A percentile compares a stretch with the other conserved stretches of the same genome.
phyloP scores from a whole-genome alignment of 306 rosid species.

The Citrullus colocynthis region DNA sequence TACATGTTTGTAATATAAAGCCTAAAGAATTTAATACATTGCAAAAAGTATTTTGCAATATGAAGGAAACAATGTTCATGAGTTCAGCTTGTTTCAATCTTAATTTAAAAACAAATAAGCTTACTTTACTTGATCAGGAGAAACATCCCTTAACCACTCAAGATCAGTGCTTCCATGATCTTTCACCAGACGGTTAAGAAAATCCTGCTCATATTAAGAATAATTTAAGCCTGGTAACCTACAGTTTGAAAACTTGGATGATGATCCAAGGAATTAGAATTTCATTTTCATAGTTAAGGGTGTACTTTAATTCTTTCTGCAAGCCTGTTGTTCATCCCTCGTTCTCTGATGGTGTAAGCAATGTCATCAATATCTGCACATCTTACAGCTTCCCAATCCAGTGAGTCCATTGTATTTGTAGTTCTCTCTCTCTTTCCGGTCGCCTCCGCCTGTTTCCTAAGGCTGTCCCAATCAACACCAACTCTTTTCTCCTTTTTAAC shows the following conservation, averaged over 20 bases:
- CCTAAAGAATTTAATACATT: neutral
- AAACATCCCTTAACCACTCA: conserved; percentile 63
- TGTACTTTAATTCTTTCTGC: conserved; percentile 40
- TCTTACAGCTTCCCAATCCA: conserved; percentile 58
- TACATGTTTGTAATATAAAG: conserved; percentile 7
- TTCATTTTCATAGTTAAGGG: neutral
- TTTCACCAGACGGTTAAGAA: conserved; percentile 24
- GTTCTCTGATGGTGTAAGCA: conserved; percentile 33
- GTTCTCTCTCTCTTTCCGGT: neutral
- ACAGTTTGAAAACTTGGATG: neutral
- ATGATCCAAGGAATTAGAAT: neutral
- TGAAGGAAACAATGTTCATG: neutral
- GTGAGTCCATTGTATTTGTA: conserved; percentile 23
- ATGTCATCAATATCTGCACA: conserved; percentile 16
- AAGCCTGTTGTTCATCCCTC: conserved; percentile 50
- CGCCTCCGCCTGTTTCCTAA: conserved; percentile 14
- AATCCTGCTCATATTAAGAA: conserved; percentile 20
- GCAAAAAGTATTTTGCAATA: neutral
- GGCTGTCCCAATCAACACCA: conserved; percentile 29
- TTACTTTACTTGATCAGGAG: conserved; percentile 32
- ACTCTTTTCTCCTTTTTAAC: conserved; percentile 9
- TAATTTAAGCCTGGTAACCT: neutral
- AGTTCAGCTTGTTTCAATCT: neutral
- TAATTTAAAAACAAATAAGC: neutral
- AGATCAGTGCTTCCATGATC: conserved; percentile 34